Conservation (phyloP, 768 basidiomycete genomes). For the Psilocybe subaeruginosa region DNA sequence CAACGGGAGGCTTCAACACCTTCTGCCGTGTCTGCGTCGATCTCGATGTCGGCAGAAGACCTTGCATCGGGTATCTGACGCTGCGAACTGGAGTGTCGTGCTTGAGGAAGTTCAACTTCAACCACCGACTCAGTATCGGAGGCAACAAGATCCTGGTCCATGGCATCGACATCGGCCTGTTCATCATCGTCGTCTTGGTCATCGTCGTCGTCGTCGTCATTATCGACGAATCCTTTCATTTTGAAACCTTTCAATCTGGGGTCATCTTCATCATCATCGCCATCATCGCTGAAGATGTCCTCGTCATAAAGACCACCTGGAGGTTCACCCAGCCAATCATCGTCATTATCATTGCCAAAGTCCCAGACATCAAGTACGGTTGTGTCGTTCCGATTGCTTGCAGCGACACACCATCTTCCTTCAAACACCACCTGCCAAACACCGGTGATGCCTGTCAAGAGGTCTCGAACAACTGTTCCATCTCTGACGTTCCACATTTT, state of each 20-base stretch:
- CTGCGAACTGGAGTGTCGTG: background rate
- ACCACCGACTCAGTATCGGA: conserved; percentile 44
- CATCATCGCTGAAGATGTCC: conserved; percentile 58
- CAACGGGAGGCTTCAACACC: conserved; percentile 36
- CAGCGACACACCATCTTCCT: conserved; percentile 92
- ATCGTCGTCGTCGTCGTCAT: conserved; percentile 19
- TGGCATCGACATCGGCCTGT: conserved; percentile 66
- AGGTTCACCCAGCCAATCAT: conserved; percentile 85
- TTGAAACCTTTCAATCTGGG: conserved; percentile 16
- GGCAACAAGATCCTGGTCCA: conserved; percentile 68
- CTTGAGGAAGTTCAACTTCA: conserved; percentile 23
- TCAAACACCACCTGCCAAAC: conserved; percentile 99
- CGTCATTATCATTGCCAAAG: conserved; percentile 75
- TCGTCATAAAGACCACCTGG: conserved; percentile 77
- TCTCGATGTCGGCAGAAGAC: conserved; percentile 12
- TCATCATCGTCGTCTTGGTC: conserved; percentile 50
- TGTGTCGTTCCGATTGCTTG: conserved; percentile 77
- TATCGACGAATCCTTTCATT: conserved; percentile 11
- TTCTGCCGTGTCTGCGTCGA: conserved; percentile 24
- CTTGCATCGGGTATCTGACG: background rate
- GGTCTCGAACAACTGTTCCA: conserved; percentile 83
- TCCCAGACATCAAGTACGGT: conserved; percentile 92
- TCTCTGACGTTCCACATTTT: conserved; percentile 98
- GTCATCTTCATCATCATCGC: conserved; percentile 47
- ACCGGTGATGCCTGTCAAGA: conserved; percentile 88